Conservation (phyloP, 164 flowering plant genomes). For the Litsea cubeba region DNA sequence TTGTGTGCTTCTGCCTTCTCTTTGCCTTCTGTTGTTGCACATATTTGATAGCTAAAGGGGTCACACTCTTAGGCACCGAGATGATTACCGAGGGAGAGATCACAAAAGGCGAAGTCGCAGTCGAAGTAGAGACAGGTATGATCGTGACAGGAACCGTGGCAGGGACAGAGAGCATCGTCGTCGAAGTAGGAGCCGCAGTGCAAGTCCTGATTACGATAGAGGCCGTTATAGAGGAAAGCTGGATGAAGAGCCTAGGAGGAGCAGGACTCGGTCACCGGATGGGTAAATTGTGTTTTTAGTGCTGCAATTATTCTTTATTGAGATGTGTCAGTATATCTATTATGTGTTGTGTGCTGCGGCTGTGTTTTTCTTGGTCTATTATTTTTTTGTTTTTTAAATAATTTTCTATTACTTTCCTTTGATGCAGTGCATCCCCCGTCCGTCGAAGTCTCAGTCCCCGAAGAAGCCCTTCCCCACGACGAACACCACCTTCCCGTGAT, state of each 20-base stretch:
- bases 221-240: conserved; percentile 57
- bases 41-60: too few relatives aligned
- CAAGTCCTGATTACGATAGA: conserved; percentile 54
- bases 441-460: conserved; percentile 42
- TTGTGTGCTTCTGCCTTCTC: too few relatives aligned
- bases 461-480: conserved; percentile 45
- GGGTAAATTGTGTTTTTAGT: conserved; percentile 33
- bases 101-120: conserved; percentile 67
- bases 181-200: conserved; percentile 78
- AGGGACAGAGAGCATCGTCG: conserved; percentile 59
- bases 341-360: too few relatives aligned
- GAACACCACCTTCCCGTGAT: conserved; percentile 29
- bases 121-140: conserved; percentile 65
- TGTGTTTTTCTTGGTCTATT: too few relatives aligned
- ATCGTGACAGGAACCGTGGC: conserved; percentile 61
- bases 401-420: conserved; percentile 13
- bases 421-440: conserved; percentile 15
- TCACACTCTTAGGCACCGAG: conserved; percentile 24
- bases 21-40: too few relatives aligned
- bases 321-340: too few relatives aligned
- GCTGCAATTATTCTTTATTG: too few relatives aligned
- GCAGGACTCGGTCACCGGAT: conserved; percentile 53
- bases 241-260: conserved; percentile 26
- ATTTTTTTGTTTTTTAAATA: too few relatives aligned
- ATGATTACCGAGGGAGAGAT: conserved; percentile 37